Base-by-base conservation (phyloP, 2,329 filamentous ascomycete species). In the Chrysoporthe cubensis region DNA sequence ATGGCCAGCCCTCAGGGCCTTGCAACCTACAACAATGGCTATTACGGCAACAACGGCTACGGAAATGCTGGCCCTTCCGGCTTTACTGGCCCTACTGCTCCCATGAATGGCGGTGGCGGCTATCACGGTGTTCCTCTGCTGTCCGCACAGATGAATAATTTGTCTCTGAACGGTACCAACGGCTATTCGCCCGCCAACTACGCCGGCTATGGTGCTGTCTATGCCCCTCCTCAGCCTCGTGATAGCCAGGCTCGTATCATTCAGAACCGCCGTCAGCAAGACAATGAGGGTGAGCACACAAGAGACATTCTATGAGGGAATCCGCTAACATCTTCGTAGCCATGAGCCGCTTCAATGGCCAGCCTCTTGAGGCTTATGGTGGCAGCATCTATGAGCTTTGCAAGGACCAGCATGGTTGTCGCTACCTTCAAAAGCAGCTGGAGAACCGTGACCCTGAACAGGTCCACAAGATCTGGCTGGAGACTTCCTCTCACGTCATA, bases 381-480 rank as follows among this genome's bases (percentile, higher is more conserved):
- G 93, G 94, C 61, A 91, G 94, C 74, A 93, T 99, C 74, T 96
- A 97, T 78, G 86, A 89, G 62, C 84, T 97, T 46, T 98, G 95
- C 86, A 98, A 97, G 81, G 96, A 99, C 76, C 96, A 99, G 81
- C 94, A 99, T 79, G 96, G 96, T 68, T 99, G 96, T 76, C 92
- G 96, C 68, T 99, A 96, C 78, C 83, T 99, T 66, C 96, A 99
- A 82, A 96, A 97, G 84, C 97, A 98, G 83, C 86, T 99, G 5
- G 96, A 99, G 81, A 95, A 97, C 76, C 91, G 91, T 73, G 90
- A 91, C 73, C 87, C 91, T 5, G 91, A 95, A 40, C 88, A 96
- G 75, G 87, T 97, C 63, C 91, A 96, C 78, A 90, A 94, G 84
- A 98, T 99, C 78, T 99, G 96, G 85, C 84, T 90, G 42, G 96